Evolutionary conservation across 352 stramenopile species (phyloP), one percentile per base, ranked within the genome.

Genomic region (Phytopythium aichiense): DNA sequence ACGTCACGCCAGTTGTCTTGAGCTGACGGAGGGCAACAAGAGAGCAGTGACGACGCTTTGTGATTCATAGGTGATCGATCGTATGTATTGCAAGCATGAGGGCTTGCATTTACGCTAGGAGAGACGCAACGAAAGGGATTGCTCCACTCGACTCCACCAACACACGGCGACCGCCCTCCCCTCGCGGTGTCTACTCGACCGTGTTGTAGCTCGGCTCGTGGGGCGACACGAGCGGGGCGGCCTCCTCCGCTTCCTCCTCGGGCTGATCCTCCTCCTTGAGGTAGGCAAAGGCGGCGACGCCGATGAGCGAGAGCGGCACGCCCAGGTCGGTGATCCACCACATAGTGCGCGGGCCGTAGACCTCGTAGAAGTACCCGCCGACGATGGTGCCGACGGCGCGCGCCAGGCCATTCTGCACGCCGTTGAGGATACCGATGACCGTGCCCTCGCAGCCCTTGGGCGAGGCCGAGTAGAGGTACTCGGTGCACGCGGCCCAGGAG

Each of bases 351-450:
- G 81, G 76, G 15, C 77, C 81, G 58, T 84, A 89, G 67, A 79
- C 58, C 54, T 94, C 68, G 72, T 92, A 94, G 28, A 94, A 80
- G 68, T 80, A 90, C 45, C 85, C 85, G 16, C 85, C 82, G 16
- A 92, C 71, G 25, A 94, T 69, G 53, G 83, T 92, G 16, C 81
- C 85, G 11, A 74, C 64, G 25, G 77, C 82, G n/a, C 82, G 81
- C 0, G 74, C 85, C 7, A 91, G 62, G 2, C 85, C 85, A 48
- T 89, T 91, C 65, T 92, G 85, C 40, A 91, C 74, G 2, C 81
- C 81, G 57, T 89, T 92, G 40, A 94, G 68, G 31, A 94, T 65
- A 0, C 85, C 85, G 77, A 94, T 90, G 58, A 94, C 73, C 4
- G 82, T 91, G 33, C 82, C 81, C 60, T 92, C 67, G 22, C 69